Evolutionary conservation across 2,329 filamentous ascomycete genomes (phyloP), one percentile per base, ranked within the genome.

Genomic region (Cyanodermella asteris): DNA sequence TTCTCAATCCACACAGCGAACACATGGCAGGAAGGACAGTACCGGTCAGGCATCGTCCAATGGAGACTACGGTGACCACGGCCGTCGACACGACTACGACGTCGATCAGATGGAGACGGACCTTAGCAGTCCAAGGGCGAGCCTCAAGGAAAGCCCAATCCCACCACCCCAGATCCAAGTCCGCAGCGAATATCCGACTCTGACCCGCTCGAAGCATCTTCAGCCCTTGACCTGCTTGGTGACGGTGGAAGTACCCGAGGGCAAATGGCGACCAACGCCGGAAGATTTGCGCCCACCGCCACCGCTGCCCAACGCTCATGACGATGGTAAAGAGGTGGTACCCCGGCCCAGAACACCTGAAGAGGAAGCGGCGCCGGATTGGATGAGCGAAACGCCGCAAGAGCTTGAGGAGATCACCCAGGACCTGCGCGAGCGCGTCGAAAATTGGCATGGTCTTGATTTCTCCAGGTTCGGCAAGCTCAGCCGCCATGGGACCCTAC

Each of bases 371-470:
- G 37, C 28, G 21, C 27, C 31, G 13, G 36, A 32, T 6, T 34
- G 34, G 29, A 72, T 73, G 1, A 77, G 76, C 36, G 78, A 90
- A 45, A 64, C 76, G 3, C 59, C 68, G 3, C 75, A 82, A 37
- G 69, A 70, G 5, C 47, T 94, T 29, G 73, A 87, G 27, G 72
- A 84, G 35, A 75, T 87, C 42, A 90, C 82, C 0, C 78, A 93
- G 41, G 77, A 71, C 33, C 53, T 97, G 30, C 70, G 78, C 29
- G 66, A 57, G 22, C 72, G 82, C n/a, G 87, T 97, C 7, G 87
- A 97, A 40, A 93, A 94, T 38, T 97, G 87, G 87, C 87, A 97
- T 45, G 84, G 87, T 0, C 59, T 97, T 12, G 84, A 94, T 43
- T 93, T 93, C 41, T 14, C 24, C 37, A 76, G 76, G 35, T 97